These are phyloP conservation scores for Dictyostelium firmibasis DNA, from an alignment of 78 protist genomes.

Conservation along the genomic window DNA sequence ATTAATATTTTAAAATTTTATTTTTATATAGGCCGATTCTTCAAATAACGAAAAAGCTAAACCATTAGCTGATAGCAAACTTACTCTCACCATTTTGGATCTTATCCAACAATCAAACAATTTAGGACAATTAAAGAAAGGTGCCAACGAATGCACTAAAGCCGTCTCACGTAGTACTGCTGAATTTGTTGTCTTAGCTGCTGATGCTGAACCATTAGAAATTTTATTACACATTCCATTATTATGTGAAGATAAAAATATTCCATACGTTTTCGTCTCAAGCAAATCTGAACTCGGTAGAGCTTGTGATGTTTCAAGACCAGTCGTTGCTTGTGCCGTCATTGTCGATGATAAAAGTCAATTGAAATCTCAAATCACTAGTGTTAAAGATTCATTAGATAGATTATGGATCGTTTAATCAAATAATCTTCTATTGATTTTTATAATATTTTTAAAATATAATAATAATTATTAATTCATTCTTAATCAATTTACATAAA, in stretches of 20 bases:
- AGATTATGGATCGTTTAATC: slow-evolving; percentile 66
- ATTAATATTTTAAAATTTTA: background rate
- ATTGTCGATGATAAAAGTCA: slow-evolving; percentile 91
- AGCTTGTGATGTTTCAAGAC: slow-evolving; percentile 98
- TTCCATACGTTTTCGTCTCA: slow-evolving; percentile 98
- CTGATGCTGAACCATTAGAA: slow-evolving; percentile 99
- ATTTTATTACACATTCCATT: slow-evolving; percentile 99
- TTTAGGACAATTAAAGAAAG: slow-evolving; percentile 96
- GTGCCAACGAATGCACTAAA: slow-evolving; percentile 99
- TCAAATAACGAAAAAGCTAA: slow-evolving; percentile 93
- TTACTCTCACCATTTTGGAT: slow-evolving; percentile 93
- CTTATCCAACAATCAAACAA: slow-evolving; percentile 92
- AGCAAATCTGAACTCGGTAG: slow-evolving; percentile 97
- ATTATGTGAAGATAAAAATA: slow-evolving; percentile 99
- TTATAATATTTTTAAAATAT: too few species aligned
- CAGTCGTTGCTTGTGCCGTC: slow-evolving; percentile 96
- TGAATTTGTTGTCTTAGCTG: slow-evolving; percentile 98
- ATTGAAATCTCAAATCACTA: slow-evolving; percentile 89
- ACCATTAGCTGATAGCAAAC: slow-evolving; percentile 96
- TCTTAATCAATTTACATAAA: background rate
- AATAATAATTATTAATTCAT: background rate
- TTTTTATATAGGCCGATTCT: slow-evolving; percentile 43
- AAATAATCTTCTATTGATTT: too few species aligned
- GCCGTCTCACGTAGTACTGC: slow-evolving; percentile 96
- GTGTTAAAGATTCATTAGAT: slow-evolving; percentile 91